Evolutionary conservation across 805 yeast species (phyloP).

Genomic region (Zygosaccharomyces siamensis): DNA sequence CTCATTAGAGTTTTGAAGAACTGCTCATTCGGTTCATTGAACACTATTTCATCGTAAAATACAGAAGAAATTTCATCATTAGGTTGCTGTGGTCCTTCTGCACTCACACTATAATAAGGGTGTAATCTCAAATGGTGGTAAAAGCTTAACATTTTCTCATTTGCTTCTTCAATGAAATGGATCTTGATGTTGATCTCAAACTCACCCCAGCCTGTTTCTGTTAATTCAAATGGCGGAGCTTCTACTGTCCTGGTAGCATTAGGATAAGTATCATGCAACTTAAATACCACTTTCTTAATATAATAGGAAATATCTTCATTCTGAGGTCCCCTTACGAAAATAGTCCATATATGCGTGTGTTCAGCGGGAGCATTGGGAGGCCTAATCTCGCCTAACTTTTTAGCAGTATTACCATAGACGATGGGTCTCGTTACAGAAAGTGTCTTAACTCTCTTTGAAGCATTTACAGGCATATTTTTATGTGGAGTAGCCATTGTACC

Average conservation of each 20-base stretch:
- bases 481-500: background rate
- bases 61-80: constrained; percentile 50
- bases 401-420: constrained; percentile 75
- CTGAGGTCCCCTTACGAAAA: constrained; percentile 75
- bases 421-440: constrained; percentile 74
- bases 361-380: constrained; percentile 69
- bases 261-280: constrained; percentile 89
- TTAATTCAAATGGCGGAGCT: constrained; percentile 86
- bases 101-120: constrained; percentile 52
- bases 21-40: constrained; percentile 90
- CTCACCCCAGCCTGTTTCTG: constrained; percentile 99
- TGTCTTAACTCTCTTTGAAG: constrained; percentile 40
- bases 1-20: constrained; percentile 73
- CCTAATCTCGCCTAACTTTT: constrained; percentile 53
- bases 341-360: constrained; percentile 95
- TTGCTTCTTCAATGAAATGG: constrained; percentile 79
- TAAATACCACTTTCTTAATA: constrained; percentile 87
- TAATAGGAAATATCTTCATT: constrained; percentile 76
- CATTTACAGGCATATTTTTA: constrained; percentile 22
- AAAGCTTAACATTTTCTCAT: constrained; percentile 78
- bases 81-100: constrained; percentile 18
- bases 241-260: constrained; percentile 84
- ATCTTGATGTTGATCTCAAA: constrained; percentile 87
- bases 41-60: constrained; percentile 84
- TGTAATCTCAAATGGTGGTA: constrained; percentile 90